Percentiles rank a stretch among this genome's conserved stretches.
Conservation (phyloP, 257 asterid genomes). For the Scutellaria galericulata region DNA sequence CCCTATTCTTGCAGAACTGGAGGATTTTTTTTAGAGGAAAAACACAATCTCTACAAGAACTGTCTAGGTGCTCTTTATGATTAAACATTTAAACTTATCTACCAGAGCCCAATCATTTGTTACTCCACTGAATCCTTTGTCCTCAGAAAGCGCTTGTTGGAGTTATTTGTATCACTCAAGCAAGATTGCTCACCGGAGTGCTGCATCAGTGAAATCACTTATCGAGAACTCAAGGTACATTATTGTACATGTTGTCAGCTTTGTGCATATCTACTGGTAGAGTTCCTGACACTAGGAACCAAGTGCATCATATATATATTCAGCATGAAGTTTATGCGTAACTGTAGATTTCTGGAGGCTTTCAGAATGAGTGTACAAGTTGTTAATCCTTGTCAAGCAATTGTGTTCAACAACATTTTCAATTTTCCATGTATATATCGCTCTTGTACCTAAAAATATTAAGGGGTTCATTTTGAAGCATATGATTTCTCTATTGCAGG, state of each 20-base stretch:
- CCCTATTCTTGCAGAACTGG: neutral
- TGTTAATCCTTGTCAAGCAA: neutral
- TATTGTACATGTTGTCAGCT: slow-evolving; percentile 18
- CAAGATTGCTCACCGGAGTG: slow-evolving; percentile 36
- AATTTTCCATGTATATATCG: neutral
- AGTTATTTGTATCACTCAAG: slow-evolving; percentile 51
- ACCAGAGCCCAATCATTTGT: slow-evolving; percentile 10
- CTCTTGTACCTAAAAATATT: slow-evolving; percentile 13
- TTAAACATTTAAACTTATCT: slow-evolving; percentile 18
- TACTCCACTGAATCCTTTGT: slow-evolving; percentile 12
- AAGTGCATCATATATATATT: neutral
- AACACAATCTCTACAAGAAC: slow-evolving; percentile 14
- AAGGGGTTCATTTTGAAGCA: slow-evolving; percentile 11
- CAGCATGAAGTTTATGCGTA: neutral
- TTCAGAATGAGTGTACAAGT: neutral
- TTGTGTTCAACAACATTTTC: neutral
- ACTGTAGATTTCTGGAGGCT: slow-evolving; percentile 14
- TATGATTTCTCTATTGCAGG: slow-evolving; percentile 53
- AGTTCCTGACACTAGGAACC: slow-evolving; percentile 14
- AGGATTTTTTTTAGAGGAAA: slow-evolving; percentile 4
- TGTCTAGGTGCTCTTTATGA: neutral
- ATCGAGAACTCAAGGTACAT: slow-evolving; percentile 74
- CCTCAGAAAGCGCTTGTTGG: slow-evolving; percentile 72
- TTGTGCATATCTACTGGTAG: slow-evolving; percentile 3
- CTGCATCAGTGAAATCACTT: slow-evolving; percentile 48